phyloP scores from a whole-genome alignment of 768 basidiomycete species.

The Chalciporus piperatus region DNA sequence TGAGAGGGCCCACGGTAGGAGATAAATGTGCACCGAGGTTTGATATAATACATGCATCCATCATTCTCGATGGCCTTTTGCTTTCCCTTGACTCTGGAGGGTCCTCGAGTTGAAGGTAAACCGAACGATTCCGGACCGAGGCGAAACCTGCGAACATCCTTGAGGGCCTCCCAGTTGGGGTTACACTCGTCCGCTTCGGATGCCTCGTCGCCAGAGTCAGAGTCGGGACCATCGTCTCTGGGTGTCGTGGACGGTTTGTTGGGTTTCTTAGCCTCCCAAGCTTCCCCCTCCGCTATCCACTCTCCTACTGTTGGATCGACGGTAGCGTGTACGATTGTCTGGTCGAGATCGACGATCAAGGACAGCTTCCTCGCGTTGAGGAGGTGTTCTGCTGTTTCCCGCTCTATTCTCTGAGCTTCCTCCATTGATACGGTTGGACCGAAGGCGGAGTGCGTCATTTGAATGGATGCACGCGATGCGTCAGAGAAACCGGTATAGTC shows the following conservation, averaged over 20 bases:
- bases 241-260: conserved; percentile 37
- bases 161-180: conserved; percentile 90
- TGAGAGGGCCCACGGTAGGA: not conserved
- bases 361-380: conserved; percentile 76
- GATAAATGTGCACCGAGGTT: conserved; percentile 70
- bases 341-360: conserved; percentile 97
- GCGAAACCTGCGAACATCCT: conserved; percentile 87
- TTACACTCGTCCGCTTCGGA: conserved; percentile 65
- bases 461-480: conserved; percentile 81
- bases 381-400: conserved; percentile 76
- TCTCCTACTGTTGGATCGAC: conserved; percentile 98
- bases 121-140: conserved; percentile 75
- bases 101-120: conserved; percentile 41
- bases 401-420: conserved; percentile 88
- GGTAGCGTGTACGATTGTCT: conserved; percentile 97
- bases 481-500: conserved; percentile 91
- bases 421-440: conserved; percentile 90
- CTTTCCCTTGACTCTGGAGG: conserved; percentile 51
- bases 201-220: conserved; percentile 40
- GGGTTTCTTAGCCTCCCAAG: conserved; percentile 66
- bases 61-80: conserved; percentile 66
- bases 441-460: conserved; percentile 91
- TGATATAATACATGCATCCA: conserved; percentile 96
- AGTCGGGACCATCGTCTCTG: conserved; percentile 29
- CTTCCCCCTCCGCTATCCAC: conserved; percentile 87